Conservation (phyloP, 441 rosid species). For the Bruguiera hainesii region DNA sequence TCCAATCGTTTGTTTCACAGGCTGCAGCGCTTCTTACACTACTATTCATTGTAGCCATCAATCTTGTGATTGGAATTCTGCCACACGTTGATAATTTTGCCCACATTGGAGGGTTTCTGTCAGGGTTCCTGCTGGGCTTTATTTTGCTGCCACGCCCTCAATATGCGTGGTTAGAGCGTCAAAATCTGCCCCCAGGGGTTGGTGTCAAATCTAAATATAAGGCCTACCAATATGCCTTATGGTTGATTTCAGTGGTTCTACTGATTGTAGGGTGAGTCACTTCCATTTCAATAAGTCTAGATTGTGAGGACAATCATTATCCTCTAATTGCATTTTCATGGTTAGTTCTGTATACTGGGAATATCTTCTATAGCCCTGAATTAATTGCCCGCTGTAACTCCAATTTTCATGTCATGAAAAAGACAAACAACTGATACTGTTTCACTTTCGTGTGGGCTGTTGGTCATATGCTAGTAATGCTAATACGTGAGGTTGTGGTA, state of each 20-base stretch:
- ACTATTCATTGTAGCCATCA: conserved; percentile 55
- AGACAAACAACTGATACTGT: conserved; percentile 16
- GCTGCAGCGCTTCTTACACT: conserved; percentile 60
- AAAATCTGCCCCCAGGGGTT: conserved; percentile 34
- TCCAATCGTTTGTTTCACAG: conserved; percentile 23
- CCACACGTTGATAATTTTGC: conserved; percentile 88
- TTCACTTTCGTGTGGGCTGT: neutral
- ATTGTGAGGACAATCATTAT: too few relatives aligned
- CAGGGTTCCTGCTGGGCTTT: conserved; percentile 77
- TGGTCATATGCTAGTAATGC: neutral
- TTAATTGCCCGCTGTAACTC: conserved; percentile 12
- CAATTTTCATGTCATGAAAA: conserved; percentile 17
- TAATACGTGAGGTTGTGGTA: conserved; percentile 13
- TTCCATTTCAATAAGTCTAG: neutral
- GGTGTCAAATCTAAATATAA: conserved; percentile 54
- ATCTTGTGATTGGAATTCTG: conserved; percentile 71
- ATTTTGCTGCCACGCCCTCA: conserved; percentile 66
- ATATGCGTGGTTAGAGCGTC: conserved; percentile 43
- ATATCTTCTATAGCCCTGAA: conserved; percentile 1
- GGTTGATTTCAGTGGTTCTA: conserved; percentile 40
- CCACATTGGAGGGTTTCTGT: conserved; percentile 75
- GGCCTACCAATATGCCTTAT: conserved; percentile 52
- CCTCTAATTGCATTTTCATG: neutral
- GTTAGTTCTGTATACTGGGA: neutral
- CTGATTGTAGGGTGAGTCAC: conserved; percentile 56